Percentiles rank a stretch among this genome's conserved stretches.
Evolutionary conservation across 768 basidiomycete species (phyloP).

Genomic region (Lactifluus echinatus): DNA sequence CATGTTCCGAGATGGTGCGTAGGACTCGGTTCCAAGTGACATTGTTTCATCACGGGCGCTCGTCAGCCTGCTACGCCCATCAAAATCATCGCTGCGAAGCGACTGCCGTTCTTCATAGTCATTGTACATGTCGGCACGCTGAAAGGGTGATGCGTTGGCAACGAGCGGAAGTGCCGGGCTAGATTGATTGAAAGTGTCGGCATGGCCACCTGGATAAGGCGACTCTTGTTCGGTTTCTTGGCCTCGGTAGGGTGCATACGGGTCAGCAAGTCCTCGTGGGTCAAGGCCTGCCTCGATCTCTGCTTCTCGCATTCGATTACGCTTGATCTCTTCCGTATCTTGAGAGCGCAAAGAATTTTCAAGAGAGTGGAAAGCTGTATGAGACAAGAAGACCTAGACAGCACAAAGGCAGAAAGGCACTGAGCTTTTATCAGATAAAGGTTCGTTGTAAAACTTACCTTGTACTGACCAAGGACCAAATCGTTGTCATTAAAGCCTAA

Average conservation of each 20-base stretch:
- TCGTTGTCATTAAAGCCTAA: conserved; percentile 59
- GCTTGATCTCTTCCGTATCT: conserved; percentile 82
- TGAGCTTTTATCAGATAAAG: too few species aligned
- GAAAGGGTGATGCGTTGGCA: conserved; percentile 71
- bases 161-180: conserved; percentile 79
- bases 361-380: conserved; percentile 74
- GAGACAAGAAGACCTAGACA: conserved; percentile 78
- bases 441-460: conserved; percentile 47
- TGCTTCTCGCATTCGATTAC: conserved; percentile 67
- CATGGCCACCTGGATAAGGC: conserved; percentile 31
- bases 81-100: conserved; percentile 67
- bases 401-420: conserved; percentile 8
- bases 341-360: conserved; percentile 79
- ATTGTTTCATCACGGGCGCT: conserved; percentile 68
- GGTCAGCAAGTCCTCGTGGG: conserved; percentile 49
- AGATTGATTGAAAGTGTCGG: conserved; percentile 49
- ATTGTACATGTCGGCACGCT: conserved; percentile 66
- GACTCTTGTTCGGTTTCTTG: conserved; percentile 39
- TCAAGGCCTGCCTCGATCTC: conserved; percentile 64
- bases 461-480: conserved; percentile 72
- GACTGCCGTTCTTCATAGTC: conserved; percentile 73
- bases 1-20: conserved; percentile 93
- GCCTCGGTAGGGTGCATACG: conserved; percentile 68
- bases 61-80: conserved; percentile 69
- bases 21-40: conserved; percentile 86